phyloP scores from a whole-genome alignment of 805 yeast genomes.

The Kodamaea jinghongensis region DNA sequence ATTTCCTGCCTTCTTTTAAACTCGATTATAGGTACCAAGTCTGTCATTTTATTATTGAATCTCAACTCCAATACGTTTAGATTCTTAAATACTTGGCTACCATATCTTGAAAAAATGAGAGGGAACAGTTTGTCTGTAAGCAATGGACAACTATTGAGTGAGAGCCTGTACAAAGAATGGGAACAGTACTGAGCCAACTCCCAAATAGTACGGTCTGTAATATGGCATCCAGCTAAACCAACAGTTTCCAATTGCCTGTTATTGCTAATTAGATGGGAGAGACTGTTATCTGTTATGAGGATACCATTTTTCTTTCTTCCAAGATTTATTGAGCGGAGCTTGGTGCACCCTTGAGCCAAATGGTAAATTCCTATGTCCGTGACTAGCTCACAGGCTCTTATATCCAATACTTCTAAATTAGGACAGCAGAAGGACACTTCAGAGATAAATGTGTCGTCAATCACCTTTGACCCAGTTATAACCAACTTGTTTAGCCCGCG shows the following conservation, averaged over 20 bases:
- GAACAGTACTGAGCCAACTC: conserved; percentile 60
- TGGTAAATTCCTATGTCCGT: conserved; percentile 71
- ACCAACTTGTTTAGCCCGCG: conserved; percentile 40
- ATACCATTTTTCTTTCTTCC: conserved; percentile 75
- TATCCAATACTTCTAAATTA: conserved; percentile 60
- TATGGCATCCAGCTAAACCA: conserved; percentile 85
- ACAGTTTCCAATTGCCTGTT: conserved; percentile 59
- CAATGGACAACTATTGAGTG: conserved; percentile 67
- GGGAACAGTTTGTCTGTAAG: conserved; percentile 61
- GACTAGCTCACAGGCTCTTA: conserved; percentile 81
- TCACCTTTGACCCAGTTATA: conserved; percentile 66
- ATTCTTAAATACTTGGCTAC: conserved; percentile 38
- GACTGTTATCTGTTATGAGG: conserved; percentile 65
- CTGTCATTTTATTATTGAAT: conserved; percentile 52
- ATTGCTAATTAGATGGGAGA: conserved; percentile 53
- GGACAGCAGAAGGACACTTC: conserved; percentile 55
- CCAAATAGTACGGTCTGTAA: conserved; percentile 78
- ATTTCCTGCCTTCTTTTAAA: conserved; percentile 55
- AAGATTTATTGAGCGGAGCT: conserved; percentile 60
- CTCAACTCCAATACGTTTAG: conserved; percentile 77
- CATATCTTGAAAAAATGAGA: conserved; percentile 27
- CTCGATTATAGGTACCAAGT: conserved; percentile 62
- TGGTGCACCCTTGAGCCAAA: conserved; percentile 57
- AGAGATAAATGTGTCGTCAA: conserved; percentile 58
- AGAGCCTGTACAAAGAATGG: conserved; percentile 54